phyloP scores from a whole-genome alignment of 768 basidiomycete genomes.

The Polyporus arcularius region DNA sequence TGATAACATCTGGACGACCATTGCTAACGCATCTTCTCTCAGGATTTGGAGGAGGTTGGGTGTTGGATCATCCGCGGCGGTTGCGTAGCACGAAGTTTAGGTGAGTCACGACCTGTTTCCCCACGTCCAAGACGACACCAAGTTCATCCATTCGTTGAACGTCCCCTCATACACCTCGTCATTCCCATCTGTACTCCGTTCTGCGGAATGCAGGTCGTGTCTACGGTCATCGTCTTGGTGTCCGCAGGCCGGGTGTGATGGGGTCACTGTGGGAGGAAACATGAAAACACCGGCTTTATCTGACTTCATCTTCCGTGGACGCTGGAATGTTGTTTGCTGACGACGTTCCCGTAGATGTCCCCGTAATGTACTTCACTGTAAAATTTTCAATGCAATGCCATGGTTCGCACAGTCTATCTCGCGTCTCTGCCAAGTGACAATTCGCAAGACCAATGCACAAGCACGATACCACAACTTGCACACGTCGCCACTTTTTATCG shows the following conservation, averaged over 20 bases:
- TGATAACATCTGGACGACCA: not conserved
- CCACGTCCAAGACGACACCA: slow-evolving; percentile 57
- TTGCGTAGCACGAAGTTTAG: not conserved
- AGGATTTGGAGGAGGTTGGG: not conserved
- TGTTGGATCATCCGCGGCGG: not conserved
- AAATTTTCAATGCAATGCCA: not conserved
- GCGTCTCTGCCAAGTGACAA: too few relatives aligned
- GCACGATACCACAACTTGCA: not conserved
- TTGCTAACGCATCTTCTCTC: slow-evolving; percentile 3
- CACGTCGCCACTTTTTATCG: slow-evolving; percentile 21
- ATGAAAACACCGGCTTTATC: slow-evolving; percentile 27
- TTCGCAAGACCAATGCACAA: too few relatives aligned
- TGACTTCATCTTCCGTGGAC: slow-evolving; percentile 3
- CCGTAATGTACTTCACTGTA: not conserved
- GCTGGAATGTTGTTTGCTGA: not conserved
- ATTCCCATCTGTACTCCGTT: slow-evolving; percentile 37
- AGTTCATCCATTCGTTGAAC: slow-evolving; percentile 89
- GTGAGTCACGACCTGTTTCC: slow-evolving; percentile 14
- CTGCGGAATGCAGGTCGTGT: slow-evolving; percentile 38
- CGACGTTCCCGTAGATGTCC: not conserved
- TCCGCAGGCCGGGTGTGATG: slow-evolving; percentile 37
- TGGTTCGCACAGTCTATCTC: not conserved
- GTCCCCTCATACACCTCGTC: slow-evolving; percentile 36
- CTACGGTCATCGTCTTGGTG: slow-evolving; percentile 51
- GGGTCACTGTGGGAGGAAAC: slow-evolving; percentile 23